Base-by-base conservation (phyloP, 306 rosid species). In the Vigna hirtella region DNA sequence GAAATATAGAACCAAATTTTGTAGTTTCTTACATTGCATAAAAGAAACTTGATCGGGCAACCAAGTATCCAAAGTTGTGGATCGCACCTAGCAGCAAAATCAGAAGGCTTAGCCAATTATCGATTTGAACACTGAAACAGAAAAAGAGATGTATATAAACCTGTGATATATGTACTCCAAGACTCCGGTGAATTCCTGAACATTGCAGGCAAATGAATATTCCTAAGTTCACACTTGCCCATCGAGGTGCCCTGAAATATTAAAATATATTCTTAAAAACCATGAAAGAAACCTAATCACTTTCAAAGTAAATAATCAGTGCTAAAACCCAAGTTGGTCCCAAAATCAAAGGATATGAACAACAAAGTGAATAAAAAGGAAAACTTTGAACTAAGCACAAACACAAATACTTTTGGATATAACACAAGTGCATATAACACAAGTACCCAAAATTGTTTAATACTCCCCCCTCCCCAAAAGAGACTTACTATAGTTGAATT, bases 201-300 rank as follows among this genome's bases (percentile, higher is more conserved):
- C 97, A 94, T 66, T 89, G 97, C 97, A 92, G 81, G 88, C 98
- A 94, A 74, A 94, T 94, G 77, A 94, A 92, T 67, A 89, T 88
- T 79, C 98, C 98, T 38, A 94, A 87, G 84, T 90, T 94, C 63
- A 94, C 97, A 79, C 97, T 94, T 34, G 98, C 98, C 98, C 98
- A 94, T 80, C 98, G 86, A 5, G 98, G 98, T 45, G 97, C 97
- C 89, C 98, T 94, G 95, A 78, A 52, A 56, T 71, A 78, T 30
- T 30, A 48, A 72, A 63, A 26, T 2, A 18, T 51, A 34, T n/a
- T 58, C 58, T 66, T 58, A 70, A 17, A 64, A 68, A 48, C 63
- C 77, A 62, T 10, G n/a, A 65, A 65, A 18, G 4, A 64, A 57
- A 81, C n/a, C 22, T 52, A 52, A 10, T 32, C 38, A 66, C 5